phyloP scores from a whole-genome alignment of 768 basidiomycete species.

The Scleroderma citrinum region DNA sequence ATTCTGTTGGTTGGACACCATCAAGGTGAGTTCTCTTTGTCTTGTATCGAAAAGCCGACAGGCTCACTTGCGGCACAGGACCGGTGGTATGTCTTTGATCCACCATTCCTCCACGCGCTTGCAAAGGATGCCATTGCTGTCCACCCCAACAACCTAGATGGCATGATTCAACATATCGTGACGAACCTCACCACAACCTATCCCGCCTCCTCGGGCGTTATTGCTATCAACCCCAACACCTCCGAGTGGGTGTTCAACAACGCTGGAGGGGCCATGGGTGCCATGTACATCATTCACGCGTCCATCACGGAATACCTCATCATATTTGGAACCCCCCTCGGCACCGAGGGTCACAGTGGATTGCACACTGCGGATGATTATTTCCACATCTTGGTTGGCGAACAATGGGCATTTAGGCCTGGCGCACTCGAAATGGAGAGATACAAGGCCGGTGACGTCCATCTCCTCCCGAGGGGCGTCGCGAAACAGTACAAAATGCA shows the following conservation, averaged over 20 bases:
- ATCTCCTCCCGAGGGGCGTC: slow-evolving; percentile 74
- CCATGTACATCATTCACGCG: slow-evolving; percentile 97
- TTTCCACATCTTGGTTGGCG: slow-evolving; percentile 91
- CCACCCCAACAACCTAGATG: slow-evolving; percentile 56
- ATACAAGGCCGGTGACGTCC: slow-evolving; percentile 80
- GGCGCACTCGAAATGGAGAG: slow-evolving; percentile 81
- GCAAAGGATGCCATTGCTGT: slow-evolving; percentile 66
- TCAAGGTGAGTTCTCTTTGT: slow-evolving; percentile 43
- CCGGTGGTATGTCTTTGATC: slow-evolving; percentile 85
- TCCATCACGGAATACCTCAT: slow-evolving; percentile 96
- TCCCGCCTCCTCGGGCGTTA: slow-evolving; percentile 42
- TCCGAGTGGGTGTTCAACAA: slow-evolving; percentile 95
- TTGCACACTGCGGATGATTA: slow-evolving; percentile 96
- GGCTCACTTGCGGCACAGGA: slow-evolving; percentile 40
- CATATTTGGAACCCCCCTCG: slow-evolving; percentile 92
- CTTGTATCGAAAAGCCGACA: background rate
- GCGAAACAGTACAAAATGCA: slow-evolving; percentile 99
- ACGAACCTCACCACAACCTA: slow-evolving; percentile 72
- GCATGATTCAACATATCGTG: slow-evolving; percentile 80
- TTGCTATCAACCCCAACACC: slow-evolving; percentile 51
- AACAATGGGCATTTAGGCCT: slow-evolving; percentile 89
- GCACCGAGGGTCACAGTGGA: slow-evolving; percentile 95
- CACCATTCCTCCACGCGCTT: slow-evolving; percentile 62
- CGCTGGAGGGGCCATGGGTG: slow-evolving; percentile 96
- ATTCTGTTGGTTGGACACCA: slow-evolving; percentile 51